Evolutionary conservation across 2,329 filamentous ascomycete species (phyloP).

Genomic region (Xylariaceae sp.): DNA sequence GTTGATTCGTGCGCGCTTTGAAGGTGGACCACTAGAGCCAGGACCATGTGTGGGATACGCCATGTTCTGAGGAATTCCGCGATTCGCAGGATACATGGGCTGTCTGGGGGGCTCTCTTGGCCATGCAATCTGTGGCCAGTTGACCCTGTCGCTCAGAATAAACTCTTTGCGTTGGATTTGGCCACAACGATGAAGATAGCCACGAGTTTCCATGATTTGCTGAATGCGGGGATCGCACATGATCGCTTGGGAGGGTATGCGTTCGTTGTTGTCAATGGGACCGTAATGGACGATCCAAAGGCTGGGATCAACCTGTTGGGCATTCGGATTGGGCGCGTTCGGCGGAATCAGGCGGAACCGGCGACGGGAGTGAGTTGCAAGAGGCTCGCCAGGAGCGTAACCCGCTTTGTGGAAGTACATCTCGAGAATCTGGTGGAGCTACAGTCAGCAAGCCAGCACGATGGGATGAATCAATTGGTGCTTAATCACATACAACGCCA

Average conservation of each 20-base stretch:
- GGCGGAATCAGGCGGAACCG: conserved; percentile 79
- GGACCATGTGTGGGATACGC: conserved; percentile 53
- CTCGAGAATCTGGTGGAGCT: conserved; percentile 67
- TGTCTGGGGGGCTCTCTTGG: conserved; percentile 50
- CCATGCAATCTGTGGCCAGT: conserved; percentile 81
- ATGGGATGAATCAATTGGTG: conserved; percentile 2
- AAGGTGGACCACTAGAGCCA: conserved; percentile 43
- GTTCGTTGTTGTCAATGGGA: conserved; percentile 66
- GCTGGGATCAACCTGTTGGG: conserved; percentile 68
- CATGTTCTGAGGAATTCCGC: conserved; percentile 54
- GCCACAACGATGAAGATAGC: conserved; percentile 66
- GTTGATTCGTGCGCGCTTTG: conserved; percentile 49
- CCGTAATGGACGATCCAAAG: conserved; percentile 92
- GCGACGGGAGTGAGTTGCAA: conserved; percentile 71
- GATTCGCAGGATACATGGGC: conserved; percentile 46
- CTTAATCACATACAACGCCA: conserved; percentile 45
- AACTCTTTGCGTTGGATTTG: conserved; percentile 88
- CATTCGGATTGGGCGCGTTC: conserved; percentile 63
- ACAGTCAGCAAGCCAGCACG: conserved; percentile 17
- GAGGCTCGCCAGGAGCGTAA: conserved; percentile 68
- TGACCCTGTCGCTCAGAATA: conserved; percentile 81
- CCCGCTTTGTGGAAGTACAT: conserved; percentile 79
- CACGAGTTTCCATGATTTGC: conserved; percentile 54
- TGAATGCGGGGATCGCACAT: conserved; percentile 59
- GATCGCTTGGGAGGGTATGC: conserved; percentile 64